Conservation (phyloP, 2,329 filamentous ascomycete species). For the Ophiostoma himal-ulmi region DNA sequence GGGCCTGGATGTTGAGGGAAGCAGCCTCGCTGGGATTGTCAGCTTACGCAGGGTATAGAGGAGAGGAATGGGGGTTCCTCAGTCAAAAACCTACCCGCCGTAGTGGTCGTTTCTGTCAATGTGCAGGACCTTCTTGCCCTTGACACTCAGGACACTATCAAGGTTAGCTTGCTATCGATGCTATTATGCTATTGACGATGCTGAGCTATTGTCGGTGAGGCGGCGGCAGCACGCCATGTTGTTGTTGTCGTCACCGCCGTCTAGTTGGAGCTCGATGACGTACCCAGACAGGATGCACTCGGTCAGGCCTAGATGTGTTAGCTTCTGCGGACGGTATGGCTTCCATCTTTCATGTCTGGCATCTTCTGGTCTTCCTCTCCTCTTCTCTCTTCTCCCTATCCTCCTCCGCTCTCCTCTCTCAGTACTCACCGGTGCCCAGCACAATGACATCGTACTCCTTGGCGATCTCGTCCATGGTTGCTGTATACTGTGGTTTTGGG, state of each 20-base stretch:
- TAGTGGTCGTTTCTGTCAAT: slow-evolving; percentile 99
- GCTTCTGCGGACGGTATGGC: background rate
- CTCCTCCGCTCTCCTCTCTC: background rate
- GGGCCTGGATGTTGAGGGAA: slow-evolving; percentile 91
- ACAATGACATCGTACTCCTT: slow-evolving; percentile 99
- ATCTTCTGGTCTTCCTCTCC: background rate
- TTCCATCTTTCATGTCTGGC: background rate
- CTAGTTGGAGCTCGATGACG: slow-evolving; percentile 5
- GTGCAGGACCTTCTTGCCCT: slow-evolving; percentile 98
- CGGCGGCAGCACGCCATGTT: background rate
- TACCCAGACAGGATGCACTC: slow-evolving; percentile 98
- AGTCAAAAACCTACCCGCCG: slow-evolving; percentile 65
- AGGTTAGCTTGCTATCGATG: slow-evolving; percentile 13
- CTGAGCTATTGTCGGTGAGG: background rate
- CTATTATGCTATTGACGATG: background rate
- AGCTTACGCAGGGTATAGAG: background rate
- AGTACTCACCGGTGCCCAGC: slow-evolving; percentile 79
- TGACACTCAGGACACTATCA: slow-evolving; percentile 83
- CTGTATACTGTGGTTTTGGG: slow-evolving; percentile 9
- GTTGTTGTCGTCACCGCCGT: background rate
- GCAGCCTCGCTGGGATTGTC: slow-evolving; percentile 69
- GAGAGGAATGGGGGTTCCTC: background rate
- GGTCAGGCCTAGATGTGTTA: slow-evolving; percentile 64
- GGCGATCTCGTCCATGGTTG: slow-evolving; percentile 90
- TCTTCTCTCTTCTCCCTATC: background rate